phyloP scores from a whole-genome alignment of 2,329 filamentous ascomycete species.

The Monosporascus sp. region DNA sequence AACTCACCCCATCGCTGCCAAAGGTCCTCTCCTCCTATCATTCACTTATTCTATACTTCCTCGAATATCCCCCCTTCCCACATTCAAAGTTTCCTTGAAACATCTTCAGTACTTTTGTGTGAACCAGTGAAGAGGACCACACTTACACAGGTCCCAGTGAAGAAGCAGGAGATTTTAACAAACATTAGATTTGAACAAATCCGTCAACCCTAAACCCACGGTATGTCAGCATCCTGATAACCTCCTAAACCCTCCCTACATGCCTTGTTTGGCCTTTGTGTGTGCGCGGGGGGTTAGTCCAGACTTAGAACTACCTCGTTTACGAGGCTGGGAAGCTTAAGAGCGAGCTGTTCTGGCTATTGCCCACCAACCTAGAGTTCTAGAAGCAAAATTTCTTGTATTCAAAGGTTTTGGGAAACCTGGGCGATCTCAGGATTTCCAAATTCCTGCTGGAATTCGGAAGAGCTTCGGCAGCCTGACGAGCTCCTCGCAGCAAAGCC shows the following conservation, averaged over 20 bases:
- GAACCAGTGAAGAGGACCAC: slow-evolving; percentile 3
- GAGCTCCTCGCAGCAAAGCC: too few species aligned
- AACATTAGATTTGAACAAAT: not conserved
- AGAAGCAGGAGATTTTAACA: not conserved
- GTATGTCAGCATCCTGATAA: not conserved
- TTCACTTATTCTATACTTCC: not conserved
- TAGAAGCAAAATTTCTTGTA: too few species aligned
- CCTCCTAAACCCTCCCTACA: not conserved
- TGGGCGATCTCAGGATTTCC: too few species aligned
- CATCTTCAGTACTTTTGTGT: not conserved
- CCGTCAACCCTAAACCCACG: not conserved
- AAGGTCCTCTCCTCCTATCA: slow-evolving; percentile 5
- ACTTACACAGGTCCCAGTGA: not conserved
- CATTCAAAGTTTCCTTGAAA: slow-evolving; percentile 1
- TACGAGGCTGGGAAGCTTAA: not conserved
- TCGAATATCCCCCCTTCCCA: not conserved
- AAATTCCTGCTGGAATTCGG: too few species aligned
- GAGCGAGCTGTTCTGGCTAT: too few species aligned
- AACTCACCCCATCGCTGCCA: slow-evolving; percentile 9
- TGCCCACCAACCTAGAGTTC: too few species aligned
- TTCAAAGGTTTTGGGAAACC: too few species aligned
- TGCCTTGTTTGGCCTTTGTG: not conserved
- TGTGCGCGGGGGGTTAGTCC: not conserved
- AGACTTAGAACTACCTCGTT: not conserved
- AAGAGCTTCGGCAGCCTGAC: too few species aligned